Percentiles rank a stretch among this genome's conserved stretches.
These are phyloP conservation scores for Skeletonema potamos DNA, from an alignment of 108 stramenopile species.

Conservation along the genomic window DNA sequence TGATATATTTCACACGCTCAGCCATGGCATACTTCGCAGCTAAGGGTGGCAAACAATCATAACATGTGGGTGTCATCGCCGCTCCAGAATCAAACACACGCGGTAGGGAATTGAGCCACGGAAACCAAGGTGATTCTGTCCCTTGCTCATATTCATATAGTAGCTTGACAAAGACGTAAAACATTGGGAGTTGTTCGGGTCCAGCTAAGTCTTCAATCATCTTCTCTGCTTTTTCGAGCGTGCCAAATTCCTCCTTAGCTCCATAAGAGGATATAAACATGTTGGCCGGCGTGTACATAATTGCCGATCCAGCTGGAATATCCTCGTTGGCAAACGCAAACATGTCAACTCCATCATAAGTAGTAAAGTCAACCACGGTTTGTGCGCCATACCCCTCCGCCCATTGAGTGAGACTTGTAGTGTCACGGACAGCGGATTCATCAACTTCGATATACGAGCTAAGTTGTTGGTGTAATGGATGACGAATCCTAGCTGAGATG, in stretches of 20 bases:
- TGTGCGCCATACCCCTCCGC: background rate
- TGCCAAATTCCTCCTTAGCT: slow-evolving; percentile 1
- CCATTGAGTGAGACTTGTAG: background rate
- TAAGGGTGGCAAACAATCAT: slow-evolving; percentile 38
- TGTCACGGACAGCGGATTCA: background rate
- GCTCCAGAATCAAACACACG: slow-evolving; percentile 46
- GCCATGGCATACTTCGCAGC: slow-evolving; percentile 36
- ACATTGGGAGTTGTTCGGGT: slow-evolving; percentile 1
- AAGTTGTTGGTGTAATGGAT: background rate
- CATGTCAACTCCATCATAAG: slow-evolving; percentile 14
- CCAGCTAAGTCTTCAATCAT: background rate
- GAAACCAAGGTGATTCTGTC: slow-evolving; percentile 31
- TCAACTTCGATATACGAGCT: background rate
- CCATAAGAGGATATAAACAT: background rate
- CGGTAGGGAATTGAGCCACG: slow-evolving; percentile 49
- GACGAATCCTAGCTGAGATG: background rate
- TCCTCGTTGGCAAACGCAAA: slow-evolving; percentile 38
- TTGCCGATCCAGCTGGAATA: slow-evolving; percentile 34
- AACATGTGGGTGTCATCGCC: slow-evolving; percentile 51
- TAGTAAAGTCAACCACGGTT: background rate
- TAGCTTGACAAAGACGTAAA: slow-evolving; percentile 21
- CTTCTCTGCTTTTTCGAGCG: background rate
- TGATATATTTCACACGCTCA: slow-evolving; percentile 41
- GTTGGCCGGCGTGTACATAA: background rate
- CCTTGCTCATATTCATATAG: slow-evolving; percentile 36